Conservation (phyloP, 192 early-diverging fungal species). For the Dissophora ornata region DNA sequence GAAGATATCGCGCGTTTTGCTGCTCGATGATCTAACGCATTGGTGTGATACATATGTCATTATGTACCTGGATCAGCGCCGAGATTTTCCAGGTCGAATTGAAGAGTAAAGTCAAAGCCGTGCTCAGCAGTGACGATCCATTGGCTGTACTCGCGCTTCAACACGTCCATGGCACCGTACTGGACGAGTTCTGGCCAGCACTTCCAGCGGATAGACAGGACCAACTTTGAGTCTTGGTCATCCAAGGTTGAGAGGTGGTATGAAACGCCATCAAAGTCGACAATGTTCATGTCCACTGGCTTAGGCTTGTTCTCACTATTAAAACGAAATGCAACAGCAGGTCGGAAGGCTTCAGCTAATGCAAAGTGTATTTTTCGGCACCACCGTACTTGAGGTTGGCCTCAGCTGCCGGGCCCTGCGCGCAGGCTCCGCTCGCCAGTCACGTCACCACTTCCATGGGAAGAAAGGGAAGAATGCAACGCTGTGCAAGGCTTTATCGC, state of each 20-base stretch:
- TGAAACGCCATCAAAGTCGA: slow-evolving; percentile 97
- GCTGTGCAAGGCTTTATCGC: background rate
- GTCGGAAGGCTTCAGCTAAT: too few species aligned
- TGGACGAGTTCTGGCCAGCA: slow-evolving; percentile 84
- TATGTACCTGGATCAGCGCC: slow-evolving; percentile 77
- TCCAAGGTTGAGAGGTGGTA: slow-evolving; percentile 82
- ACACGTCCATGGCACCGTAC: slow-evolving; percentile 88
- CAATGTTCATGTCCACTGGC: slow-evolving; percentile 80
- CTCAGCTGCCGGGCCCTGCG: too few species aligned
- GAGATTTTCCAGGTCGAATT: slow-evolving; percentile 83
- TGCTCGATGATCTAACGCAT: too few species aligned
- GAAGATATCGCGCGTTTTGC: too few species aligned
- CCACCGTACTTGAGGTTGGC: too few species aligned
- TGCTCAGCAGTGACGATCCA: slow-evolving; percentile 67
- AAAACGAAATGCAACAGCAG: too few species aligned
- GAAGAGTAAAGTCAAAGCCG: slow-evolving; percentile 85
- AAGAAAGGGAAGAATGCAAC: background rate
- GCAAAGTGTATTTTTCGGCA: too few species aligned
- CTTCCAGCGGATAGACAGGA: slow-evolving; percentile 84
- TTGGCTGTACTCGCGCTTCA: slow-evolving; percentile 87
- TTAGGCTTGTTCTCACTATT: slow-evolving; percentile 70
- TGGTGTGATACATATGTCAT: background rate
- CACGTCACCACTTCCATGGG: slow-evolving; percentile 29
- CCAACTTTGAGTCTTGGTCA: slow-evolving; percentile 63
- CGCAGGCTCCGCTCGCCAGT: slow-evolving; percentile 20